Conservation (phyloP, 1,284 basidiomycete species). For the Tilletia horrida region DNA sequence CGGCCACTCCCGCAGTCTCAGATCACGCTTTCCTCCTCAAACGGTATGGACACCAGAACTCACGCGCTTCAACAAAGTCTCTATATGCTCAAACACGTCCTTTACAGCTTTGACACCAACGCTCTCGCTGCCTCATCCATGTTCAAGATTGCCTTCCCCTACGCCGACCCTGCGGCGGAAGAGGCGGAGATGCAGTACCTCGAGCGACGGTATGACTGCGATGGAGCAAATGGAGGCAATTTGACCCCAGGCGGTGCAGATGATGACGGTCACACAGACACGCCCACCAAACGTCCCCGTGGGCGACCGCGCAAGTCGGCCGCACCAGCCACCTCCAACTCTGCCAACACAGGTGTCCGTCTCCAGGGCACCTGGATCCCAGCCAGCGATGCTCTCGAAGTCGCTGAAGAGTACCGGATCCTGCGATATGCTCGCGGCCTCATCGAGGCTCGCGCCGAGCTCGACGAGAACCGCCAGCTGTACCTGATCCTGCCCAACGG, state of each 20-base stretch:
- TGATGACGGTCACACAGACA: slow-evolving; percentile 56
- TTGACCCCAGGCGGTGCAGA: background rate
- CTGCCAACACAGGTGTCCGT: slow-evolving; percentile 56
- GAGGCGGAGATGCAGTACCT: slow-evolving; percentile 78
- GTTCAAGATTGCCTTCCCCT: slow-evolving; percentile 94
- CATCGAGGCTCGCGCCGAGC: slow-evolving; percentile 72
- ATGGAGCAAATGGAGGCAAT: slow-evolving; percentile 74
- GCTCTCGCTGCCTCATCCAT: slow-evolving; percentile 94
- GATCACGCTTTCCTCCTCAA: slow-evolving; percentile 44
- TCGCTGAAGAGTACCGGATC: slow-evolving; percentile 67
- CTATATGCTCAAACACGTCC: slow-evolving; percentile 59
- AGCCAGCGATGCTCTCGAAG: slow-evolving; percentile 65
- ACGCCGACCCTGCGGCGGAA: slow-evolving; percentile 74
- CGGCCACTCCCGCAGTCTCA: background rate
- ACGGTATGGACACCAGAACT: slow-evolving; percentile 18
- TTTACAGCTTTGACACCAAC: slow-evolving; percentile 90
- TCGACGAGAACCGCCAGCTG: slow-evolving; percentile 57
- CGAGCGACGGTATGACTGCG: slow-evolving; percentile 72
- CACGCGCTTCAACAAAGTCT: background rate
- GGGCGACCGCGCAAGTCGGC: slow-evolving; percentile 28
- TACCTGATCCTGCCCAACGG: slow-evolving; percentile 31
- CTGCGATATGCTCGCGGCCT: slow-evolving; percentile 66
- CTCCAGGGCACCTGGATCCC: slow-evolving; percentile 88
- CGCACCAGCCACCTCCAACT: slow-evolving; percentile 28
- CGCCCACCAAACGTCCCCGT: slow-evolving; percentile 32